Conservation (phyloP, 1,139 yeast genomes). For the Geotrichum restrictum region DNA sequence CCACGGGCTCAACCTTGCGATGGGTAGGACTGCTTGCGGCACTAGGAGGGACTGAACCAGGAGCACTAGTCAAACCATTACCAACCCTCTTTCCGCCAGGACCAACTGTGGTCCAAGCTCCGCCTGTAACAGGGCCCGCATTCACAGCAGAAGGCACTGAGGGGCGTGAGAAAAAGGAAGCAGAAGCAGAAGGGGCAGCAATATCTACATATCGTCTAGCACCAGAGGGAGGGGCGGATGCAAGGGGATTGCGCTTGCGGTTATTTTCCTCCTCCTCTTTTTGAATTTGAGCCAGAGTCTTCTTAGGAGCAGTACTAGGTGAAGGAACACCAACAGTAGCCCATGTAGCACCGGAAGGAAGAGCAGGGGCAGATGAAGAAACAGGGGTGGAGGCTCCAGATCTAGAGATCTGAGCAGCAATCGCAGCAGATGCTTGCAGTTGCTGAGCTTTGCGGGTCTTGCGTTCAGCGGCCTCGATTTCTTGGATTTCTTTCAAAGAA, state of each 20-base stretch:
- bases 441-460: slow-evolving; percentile 30
- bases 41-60: slow-evolving; percentile 31
- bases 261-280: slow-evolving; percentile 45
- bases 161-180: slow-evolving; percentile 25
- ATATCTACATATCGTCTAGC: slow-evolving; percentile 22
- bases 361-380: slow-evolving; percentile 29
- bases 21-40: slow-evolving; percentile 20
- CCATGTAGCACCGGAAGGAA: slow-evolving; percentile 57
- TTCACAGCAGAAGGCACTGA: slow-evolving; percentile 29
- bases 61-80: slow-evolving; percentile 24
- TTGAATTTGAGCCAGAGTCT: slow-evolving; percentile 49
- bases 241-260: slow-evolving; percentile 32
- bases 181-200: slow-evolving; percentile 17
- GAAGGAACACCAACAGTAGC: slow-evolving; percentile 39
- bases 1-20: slow-evolving; percentile 39
- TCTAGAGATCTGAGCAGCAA: slow-evolving; percentile 23
- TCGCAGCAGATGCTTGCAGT: slow-evolving; percentile 34
- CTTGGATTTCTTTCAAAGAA: slow-evolving; percentile 67
- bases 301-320: slow-evolving; percentile 35
- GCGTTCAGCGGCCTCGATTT: slow-evolving; percentile 54
- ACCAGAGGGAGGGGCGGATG: slow-evolving; percentile 11
- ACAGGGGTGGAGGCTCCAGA: slow-evolving; percentile 24
- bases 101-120: slow-evolving; percentile 42
- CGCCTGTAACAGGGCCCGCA: slow-evolving; percentile 25
- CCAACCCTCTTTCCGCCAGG: slow-evolving; percentile 35